These are phyloP conservation scores for Irpex sp. DNA, from an alignment of 1,284 basidiomycete genomes.

Conservation along the genomic window DNA sequence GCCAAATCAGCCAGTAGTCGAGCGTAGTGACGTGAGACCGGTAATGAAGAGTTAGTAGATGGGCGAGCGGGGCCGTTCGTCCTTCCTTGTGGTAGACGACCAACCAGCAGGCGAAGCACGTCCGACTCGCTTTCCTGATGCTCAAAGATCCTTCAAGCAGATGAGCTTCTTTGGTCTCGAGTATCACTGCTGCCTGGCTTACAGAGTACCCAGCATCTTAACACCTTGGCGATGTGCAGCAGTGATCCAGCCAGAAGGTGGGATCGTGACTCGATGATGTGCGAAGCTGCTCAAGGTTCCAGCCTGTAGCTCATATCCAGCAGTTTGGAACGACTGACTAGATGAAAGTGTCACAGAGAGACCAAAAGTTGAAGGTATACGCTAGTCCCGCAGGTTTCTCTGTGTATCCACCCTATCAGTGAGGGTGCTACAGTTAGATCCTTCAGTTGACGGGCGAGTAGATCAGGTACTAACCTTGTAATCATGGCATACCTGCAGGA, in stretches of 20 bases:
- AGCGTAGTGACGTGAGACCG: slow-evolving; percentile 72
- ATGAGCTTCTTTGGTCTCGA: background rate
- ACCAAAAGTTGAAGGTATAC: slow-evolving; percentile 85
- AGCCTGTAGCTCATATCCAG: background rate
- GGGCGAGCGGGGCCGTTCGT: slow-evolving; percentile 42
- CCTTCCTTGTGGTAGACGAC: slow-evolving; percentile 41
- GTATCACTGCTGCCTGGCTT: slow-evolving; percentile 19
- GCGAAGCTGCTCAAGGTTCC: slow-evolving; percentile 58
- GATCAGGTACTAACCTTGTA: slow-evolving; percentile 55
- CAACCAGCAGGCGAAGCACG: slow-evolving; percentile 66
- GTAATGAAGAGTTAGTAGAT: slow-evolving; percentile 32
- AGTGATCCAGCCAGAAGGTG: slow-evolving; percentile 74
- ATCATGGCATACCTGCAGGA: slow-evolving; percentile 69
- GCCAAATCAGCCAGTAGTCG: slow-evolving; percentile 69
- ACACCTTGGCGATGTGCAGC: slow-evolving; percentile 76
- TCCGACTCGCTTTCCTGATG: slow-evolving; percentile 46
- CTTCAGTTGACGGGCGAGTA: no score
- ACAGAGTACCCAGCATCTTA: slow-evolving; percentile 76
- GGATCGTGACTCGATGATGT: slow-evolving; percentile 74
- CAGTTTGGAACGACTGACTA: slow-evolving; percentile 50
- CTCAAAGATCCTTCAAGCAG: slow-evolving; percentile 68
- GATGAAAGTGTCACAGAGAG: slow-evolving; percentile 67
- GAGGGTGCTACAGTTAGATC: no score
- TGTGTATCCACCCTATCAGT: slow-evolving; percentile 70
- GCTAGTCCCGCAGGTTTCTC: slow-evolving; percentile 58